Conservation (phyloP, 805 yeast species). For the Ogataea nakhonphanomensis region DNA sequence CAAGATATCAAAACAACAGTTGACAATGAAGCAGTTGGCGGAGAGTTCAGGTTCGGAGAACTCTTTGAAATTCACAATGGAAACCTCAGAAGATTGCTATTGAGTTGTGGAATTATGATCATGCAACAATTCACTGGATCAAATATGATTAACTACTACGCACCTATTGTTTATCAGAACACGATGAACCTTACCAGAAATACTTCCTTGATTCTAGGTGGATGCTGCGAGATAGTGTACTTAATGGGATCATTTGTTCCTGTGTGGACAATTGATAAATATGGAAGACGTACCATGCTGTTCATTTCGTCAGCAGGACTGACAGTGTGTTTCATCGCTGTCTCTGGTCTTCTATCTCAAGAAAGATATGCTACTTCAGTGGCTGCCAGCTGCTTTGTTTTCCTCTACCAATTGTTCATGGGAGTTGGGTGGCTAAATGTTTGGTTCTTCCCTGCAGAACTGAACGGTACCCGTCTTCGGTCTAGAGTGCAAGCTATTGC, state of each 20-base stretch:
- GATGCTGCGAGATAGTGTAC: slow-evolving; percentile 57
- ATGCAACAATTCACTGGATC: slow-evolving; percentile 70
- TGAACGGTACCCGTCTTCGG: slow-evolving; percentile 62
- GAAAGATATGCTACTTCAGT: slow-evolving; percentile 35
- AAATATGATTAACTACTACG: slow-evolving; percentile 64
- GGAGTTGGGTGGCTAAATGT: slow-evolving; percentile 42
- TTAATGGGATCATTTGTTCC: slow-evolving; percentile 58
- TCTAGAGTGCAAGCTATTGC: slow-evolving; percentile 59
- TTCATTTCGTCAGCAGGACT: slow-evolving; percentile 45
- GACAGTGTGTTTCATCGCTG: slow-evolving; percentile 38
- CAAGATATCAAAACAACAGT: slow-evolving; percentile 28
- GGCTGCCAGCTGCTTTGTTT: slow-evolving; percentile 50
- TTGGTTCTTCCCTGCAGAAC: slow-evolving; percentile 66
- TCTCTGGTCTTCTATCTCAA: slow-evolving; percentile 10
- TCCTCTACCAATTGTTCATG: slow-evolving; percentile 39
- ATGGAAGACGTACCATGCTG: slow-evolving; percentile 60
- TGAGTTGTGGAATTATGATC: slow-evolving; percentile 39
- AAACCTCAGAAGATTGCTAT: slow-evolving; percentile 46
- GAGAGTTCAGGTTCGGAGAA: slow-evolving; percentile 28
- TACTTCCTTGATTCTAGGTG: slow-evolving; percentile 56
- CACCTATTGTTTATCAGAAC: slow-evolving; percentile 49
- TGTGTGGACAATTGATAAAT: slow-evolving; percentile 50
- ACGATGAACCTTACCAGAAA: slow-evolving; percentile 47
- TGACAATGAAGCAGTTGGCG: slow-evolving; percentile 39
- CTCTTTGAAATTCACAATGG: slow-evolving; percentile 39